These are phyloP conservation scores for Xylaria castorea DNA, from an alignment of 495 filamentous ascomycete species.

Conservation along the genomic window DNA sequence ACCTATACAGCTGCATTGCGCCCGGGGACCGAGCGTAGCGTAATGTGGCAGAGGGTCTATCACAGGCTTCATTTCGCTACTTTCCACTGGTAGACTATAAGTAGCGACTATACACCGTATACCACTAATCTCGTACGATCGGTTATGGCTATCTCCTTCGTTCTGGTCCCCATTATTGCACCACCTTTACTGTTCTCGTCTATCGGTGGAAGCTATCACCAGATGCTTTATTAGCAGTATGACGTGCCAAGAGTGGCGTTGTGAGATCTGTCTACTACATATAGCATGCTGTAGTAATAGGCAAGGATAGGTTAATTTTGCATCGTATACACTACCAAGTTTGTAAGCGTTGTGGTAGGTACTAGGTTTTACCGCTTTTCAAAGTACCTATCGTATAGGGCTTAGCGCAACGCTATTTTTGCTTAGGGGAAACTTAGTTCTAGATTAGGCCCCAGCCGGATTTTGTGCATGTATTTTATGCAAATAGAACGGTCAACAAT, in stretches of 20 bases:
- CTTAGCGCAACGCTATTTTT: too few relatives aligned
- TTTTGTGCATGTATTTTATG: neutral
- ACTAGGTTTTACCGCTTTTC: too few relatives aligned
- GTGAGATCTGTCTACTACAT: neutral
- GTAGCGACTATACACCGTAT: neutral
- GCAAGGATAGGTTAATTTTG: neutral
- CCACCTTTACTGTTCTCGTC: neutral
- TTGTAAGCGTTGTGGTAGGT: neutral
- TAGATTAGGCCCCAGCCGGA: neutral
- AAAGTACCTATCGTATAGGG: too few relatives aligned
- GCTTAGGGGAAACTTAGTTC: too few relatives aligned
- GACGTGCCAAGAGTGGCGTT: neutral
- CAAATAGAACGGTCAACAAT: neutral
- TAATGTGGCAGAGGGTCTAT: neutral
- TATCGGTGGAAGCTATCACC: neutral
- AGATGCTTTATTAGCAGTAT: neutral
- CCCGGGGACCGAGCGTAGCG: neutral
- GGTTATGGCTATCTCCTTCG: neutral
- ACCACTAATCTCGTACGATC: slow-evolving; percentile 11
- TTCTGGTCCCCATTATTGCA: neutral
- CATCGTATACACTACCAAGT: neutral
- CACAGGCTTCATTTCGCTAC: slow-evolving; percentile 6
- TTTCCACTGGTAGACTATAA: slow-evolving; percentile 6
- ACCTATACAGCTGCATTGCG: neutral
- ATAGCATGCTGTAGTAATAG: slow-evolving; percentile 12